Percentiles rank a stretch among this genome's conserved stretches.
These are phyloP conservation scores for Xylariaceae sp. DNA, from an alignment of 2,329 filamentous ascomycete species.

Conservation along the genomic window DNA sequence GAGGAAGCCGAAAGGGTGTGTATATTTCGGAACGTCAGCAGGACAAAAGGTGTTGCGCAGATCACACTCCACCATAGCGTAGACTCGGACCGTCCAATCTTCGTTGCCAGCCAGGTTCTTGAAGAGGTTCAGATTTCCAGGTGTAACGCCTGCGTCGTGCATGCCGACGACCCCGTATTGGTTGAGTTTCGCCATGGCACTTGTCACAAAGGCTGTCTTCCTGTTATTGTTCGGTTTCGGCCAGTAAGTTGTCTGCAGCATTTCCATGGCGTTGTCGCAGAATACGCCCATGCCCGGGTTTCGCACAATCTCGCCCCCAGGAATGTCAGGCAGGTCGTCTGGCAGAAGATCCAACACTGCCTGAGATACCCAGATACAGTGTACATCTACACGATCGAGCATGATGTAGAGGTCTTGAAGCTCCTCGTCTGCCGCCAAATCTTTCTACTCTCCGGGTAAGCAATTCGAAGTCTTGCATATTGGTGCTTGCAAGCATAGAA, in stretches of 20 bases:
- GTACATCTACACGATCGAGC: conserved; percentile 66
- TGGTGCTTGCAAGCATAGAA: background rate
- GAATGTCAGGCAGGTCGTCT: conserved; percentile 46
- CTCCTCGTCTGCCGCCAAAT: conserved; percentile 49
- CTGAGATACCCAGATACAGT: conserved; percentile 66
- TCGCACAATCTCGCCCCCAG: conserved; percentile 61
- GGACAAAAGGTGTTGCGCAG: conserved; percentile 62
- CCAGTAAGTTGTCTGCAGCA: conserved; percentile 50
- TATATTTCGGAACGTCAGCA: conserved; percentile 42
- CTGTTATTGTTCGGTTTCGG: conserved; percentile 51
- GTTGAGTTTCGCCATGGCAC: conserved; percentile 60
- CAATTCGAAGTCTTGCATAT: conserved; percentile 22
- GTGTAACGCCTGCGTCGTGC: conserved; percentile 62
- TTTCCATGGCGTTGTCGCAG: conserved; percentile 69
- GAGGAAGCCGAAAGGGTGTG: conserved; percentile 46
- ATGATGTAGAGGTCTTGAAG: conserved; percentile 60
- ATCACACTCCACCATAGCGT: conserved; percentile 65
- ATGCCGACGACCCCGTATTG: conserved; percentile 64
- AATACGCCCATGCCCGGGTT: conserved; percentile 64
- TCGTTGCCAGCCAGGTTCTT: conserved; percentile 45
- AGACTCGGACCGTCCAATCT: conserved; percentile 60
- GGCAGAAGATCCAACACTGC: conserved; percentile 60
- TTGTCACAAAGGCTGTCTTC: conserved; percentile 52
- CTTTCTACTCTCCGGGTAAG: conserved; percentile 36
- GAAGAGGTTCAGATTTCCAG: conserved; percentile 52